phyloP scores from a whole-genome alignment of 2,329 filamentous ascomycete species.

The Apiospora malaysiana region DNA sequence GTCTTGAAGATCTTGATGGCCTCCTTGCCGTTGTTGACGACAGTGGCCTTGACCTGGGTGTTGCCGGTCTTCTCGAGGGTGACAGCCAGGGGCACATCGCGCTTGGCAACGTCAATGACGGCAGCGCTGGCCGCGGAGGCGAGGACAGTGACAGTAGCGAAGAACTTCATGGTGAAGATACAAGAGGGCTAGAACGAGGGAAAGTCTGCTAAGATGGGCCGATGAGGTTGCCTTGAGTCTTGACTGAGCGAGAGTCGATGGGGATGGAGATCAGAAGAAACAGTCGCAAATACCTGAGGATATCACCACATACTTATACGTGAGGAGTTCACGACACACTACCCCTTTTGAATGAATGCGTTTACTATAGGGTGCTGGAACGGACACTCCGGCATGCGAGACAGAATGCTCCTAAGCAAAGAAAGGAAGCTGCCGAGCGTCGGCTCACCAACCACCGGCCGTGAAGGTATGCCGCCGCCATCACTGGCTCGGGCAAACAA shows the following conservation, averaged over 20 bases:
- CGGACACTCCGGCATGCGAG: not conserved
- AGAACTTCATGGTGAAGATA: constrained; percentile 46
- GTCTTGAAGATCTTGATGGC: constrained; percentile 55
- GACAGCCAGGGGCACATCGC: constrained; percentile 47
- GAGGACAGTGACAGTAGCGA: constrained; percentile 42
- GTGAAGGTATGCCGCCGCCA: not conserved
- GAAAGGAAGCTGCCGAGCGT: constrained; percentile 5
- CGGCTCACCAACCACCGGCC: not conserved
- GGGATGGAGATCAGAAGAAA: not conserved
- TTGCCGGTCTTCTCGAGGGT: constrained; percentile 53
- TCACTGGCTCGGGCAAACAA: not conserved
- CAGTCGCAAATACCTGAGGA: fast-evolving
- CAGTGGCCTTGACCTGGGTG: constrained; percentile 53
- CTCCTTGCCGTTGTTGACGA: constrained; percentile 55
- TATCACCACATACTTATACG: not conserved
- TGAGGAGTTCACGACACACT: not conserved
- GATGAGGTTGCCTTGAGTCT: constrained; percentile 16
- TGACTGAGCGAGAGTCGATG: constrained; percentile 14
- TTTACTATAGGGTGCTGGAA: not conserved
- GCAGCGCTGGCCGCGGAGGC: constrained; percentile 44
- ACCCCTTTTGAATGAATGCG: not conserved
- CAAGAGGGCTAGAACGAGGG: not conserved
- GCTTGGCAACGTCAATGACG: constrained; percentile 42
- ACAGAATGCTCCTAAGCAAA: not conserved
- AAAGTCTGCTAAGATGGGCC: not conserved